Conservation (phyloP, 208 protist genomes). For the Trypanosoma congolense region DNA sequence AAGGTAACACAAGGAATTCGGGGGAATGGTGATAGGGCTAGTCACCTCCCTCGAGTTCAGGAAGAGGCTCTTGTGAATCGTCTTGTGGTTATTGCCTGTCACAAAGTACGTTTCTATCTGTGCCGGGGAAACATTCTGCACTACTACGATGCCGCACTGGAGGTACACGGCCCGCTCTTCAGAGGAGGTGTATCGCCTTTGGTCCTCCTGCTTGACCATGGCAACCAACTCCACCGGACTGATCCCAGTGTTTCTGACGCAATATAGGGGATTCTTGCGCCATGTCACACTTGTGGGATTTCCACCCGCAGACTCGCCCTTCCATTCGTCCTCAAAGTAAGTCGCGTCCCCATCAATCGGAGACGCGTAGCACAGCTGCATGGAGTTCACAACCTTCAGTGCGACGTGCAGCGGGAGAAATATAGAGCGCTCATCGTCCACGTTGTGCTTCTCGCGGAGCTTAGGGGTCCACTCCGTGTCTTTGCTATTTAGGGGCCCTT, state of each 20-base stretch:
- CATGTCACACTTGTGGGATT: slow-evolving; percentile 62
- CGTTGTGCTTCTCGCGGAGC: slow-evolving; percentile 20
- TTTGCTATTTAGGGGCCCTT: slow-evolving; percentile 43
- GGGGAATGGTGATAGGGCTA: slow-evolving; percentile 18
- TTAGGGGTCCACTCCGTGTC: slow-evolving; percentile 36
- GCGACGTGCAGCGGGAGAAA: slow-evolving; percentile 36
- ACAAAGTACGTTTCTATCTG: slow-evolving; percentile 26
- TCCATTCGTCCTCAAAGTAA: slow-evolving; percentile 74
- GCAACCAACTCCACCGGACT: slow-evolving; percentile 27
- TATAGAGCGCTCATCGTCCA: slow-evolving; percentile 30
- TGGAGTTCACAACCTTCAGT: slow-evolving; percentile 25
- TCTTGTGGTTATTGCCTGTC: slow-evolving; percentile 34
- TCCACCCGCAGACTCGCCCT: slow-evolving; percentile 57
- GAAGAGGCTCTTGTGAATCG: slow-evolving; percentile 29
- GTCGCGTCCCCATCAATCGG: slow-evolving; percentile 31
- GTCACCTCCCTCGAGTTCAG: slow-evolving; percentile 30
- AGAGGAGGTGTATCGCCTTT: slow-evolving; percentile 15
- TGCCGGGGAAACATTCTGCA: slow-evolving; percentile 9
- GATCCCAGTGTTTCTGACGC: slow-evolving; percentile 35
- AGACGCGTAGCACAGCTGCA: slow-evolving; percentile 43
- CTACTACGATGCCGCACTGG: slow-evolving; percentile 23
- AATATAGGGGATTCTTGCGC: slow-evolving; percentile 70
- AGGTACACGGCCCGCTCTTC: slow-evolving; percentile 19
- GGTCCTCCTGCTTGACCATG: slow-evolving; percentile 26
- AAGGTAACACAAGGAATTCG: slow-evolving; percentile 33